A percentile compares a stretch with the other conserved stretches of the same genome.
phyloP scores from a whole-genome alignment of 768 basidiomycete genomes.

The Dentipellis sp. region DNA sequence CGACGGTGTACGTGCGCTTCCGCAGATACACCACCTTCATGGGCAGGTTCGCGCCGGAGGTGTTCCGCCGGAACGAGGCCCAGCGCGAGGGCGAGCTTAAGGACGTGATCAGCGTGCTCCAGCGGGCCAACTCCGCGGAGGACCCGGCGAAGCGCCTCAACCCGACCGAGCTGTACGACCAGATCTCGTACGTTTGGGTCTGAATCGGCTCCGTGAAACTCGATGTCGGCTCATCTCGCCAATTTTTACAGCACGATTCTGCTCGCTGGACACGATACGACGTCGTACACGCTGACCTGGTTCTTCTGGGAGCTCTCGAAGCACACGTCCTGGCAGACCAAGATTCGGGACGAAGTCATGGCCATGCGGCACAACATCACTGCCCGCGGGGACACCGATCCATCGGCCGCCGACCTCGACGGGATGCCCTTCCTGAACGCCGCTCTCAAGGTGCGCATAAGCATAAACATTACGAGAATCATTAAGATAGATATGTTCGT shows the following conservation, averaged over 20 bases:
- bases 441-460: slow-evolving; percentile 5
- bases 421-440: slow-evolving; percentile 2
- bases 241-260: neutral
- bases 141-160: slow-evolving; percentile 4
- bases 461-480: neutral
- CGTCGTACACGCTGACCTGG: neutral
- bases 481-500: too few species aligned
- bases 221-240: neutral
- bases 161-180: slow-evolving; percentile 11
- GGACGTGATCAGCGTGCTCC: slow-evolving; percentile 15
- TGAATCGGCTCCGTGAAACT: neutral
- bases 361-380: neutral
- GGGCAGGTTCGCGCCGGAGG: slow-evolving; percentile 1
- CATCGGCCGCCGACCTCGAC: neutral
- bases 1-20: slow-evolving; percentile 1
- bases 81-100: slow-evolving; percentile 6
- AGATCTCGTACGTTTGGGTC: slow-evolving; percentile 8
- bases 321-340: neutral
- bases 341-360: slow-evolving; percentile 7
- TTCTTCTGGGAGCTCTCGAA: neutral
- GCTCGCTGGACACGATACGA: slow-evolving; percentile 1
- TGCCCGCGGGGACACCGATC: neutral
- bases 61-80: slow-evolving; percentile 4
- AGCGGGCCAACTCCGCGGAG: slow-evolving; percentile 13
- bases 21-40: slow-evolving; percentile 3